A percentile compares a stretch with the other conserved stretches of the same genome.
Conservation (phyloP, 805 yeast species). For the Dipodascopsis uninucleata region DNA sequence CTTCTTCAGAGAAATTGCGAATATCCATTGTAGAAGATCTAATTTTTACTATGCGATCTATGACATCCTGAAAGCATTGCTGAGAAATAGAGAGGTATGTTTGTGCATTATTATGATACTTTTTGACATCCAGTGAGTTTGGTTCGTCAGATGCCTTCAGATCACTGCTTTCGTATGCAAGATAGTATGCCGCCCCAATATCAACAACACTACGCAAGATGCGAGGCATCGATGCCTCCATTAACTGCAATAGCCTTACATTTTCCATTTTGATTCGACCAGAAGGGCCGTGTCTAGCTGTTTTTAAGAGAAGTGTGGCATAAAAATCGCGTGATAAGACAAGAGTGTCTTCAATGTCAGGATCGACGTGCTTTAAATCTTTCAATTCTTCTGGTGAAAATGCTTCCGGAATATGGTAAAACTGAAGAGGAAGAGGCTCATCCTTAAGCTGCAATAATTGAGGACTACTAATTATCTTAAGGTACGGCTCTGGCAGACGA, state of each 20-base stretch:
- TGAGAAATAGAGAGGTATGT: conserved; percentile 10
- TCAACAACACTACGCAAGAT: conserved; percentile 22
- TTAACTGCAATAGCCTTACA: conserved; percentile 7
- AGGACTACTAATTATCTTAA: conserved; percentile 1
- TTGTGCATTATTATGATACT: conserved; percentile 63
- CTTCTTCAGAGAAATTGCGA: conserved; percentile 23
- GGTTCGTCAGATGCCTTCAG: neutral
- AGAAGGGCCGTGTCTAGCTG: conserved; percentile 7
- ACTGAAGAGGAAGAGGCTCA: conserved; percentile 3
- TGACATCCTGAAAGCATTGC: conserved; percentile 7
- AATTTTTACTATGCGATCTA: conserved; percentile 15
- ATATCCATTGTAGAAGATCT: conserved; percentile 16
- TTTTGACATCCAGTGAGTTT: conserved; percentile 30
- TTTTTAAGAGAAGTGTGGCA: conserved; percentile 14
- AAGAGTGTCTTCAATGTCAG: conserved; percentile 15
- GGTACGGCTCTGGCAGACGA: conserved; percentile 14
- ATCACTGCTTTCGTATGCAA: conserved; percentile 11
- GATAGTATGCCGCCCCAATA: conserved; percentile 19
- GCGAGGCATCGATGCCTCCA: conserved; percentile 8
- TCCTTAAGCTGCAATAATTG: conserved; percentile 4
- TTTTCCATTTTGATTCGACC: conserved; percentile 16
- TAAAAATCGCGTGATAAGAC: conserved; percentile 17
- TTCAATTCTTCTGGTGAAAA: conserved; percentile 11
- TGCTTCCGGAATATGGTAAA: conserved; percentile 8
- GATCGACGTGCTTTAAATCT: conserved; percentile 7